Percentiles rank a stretch among this genome's conserved stretches.
Conservation (phyloP, 169 alveolate species). For the Plasmodium coatneyi region DNA sequence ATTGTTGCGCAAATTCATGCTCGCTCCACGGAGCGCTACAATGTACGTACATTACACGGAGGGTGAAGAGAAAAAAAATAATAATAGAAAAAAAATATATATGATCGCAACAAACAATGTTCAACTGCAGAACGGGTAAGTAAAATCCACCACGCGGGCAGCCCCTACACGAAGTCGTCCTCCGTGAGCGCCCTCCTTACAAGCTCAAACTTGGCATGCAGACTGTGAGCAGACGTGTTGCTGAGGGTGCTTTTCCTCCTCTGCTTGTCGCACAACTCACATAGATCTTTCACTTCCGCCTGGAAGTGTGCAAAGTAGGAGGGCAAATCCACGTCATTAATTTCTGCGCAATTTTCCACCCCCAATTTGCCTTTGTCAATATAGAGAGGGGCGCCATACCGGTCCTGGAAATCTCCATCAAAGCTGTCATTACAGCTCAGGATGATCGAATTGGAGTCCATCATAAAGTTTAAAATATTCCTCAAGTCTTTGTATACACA, state of each 20-base stretch:
- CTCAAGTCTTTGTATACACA: slow-evolving; percentile 41
- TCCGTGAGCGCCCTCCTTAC: slow-evolving; percentile 8
- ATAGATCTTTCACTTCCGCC: slow-evolving; percentile 17
- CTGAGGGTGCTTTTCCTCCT: slow-evolving; percentile 32
- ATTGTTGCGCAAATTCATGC: not conserved
- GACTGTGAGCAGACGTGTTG: slow-evolving; percentile 33
- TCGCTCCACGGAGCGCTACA: not conserved
- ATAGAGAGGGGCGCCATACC: slow-evolving; percentile 69
- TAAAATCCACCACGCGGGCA: not conserved
- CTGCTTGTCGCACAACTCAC: slow-evolving; percentile 39
- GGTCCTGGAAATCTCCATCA: slow-evolving; percentile 41
- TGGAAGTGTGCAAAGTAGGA: slow-evolving; percentile 7
- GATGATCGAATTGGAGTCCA: slow-evolving; percentile 62
- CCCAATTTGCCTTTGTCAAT: slow-evolving; percentile 42
- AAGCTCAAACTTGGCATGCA: slow-evolving; percentile 1
- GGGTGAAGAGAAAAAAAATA: not conserved
- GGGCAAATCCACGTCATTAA: slow-evolving; percentile 28
- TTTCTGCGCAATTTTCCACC: slow-evolving; percentile 39
- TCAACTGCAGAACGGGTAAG: not conserved
- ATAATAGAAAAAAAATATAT: not conserved
- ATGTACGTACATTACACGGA: not conserved
- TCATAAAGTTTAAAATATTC: slow-evolving; percentile 55
- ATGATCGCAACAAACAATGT: not conserved
- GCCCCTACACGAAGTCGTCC: not conserved
- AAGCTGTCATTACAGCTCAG: slow-evolving; percentile 39